phyloP scores from a whole-genome alignment of 2,329 filamentous ascomycete species.

The Metarhizium sp. region DNA sequence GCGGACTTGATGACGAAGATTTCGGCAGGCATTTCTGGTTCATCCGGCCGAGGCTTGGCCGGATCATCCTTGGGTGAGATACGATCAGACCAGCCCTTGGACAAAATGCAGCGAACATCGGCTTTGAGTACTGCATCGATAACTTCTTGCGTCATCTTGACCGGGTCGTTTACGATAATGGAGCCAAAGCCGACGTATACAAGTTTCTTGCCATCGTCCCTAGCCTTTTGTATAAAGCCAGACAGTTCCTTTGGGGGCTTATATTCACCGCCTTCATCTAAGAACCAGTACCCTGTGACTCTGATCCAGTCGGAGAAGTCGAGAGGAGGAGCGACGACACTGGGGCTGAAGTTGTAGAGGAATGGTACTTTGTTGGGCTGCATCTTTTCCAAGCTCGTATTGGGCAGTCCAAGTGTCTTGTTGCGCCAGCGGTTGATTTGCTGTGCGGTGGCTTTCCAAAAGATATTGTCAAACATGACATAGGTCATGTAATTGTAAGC shows the following conservation, averaged over 20 bases:
- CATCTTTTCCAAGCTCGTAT: constrained; percentile 80
- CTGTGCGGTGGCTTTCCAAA: constrained; percentile 86
- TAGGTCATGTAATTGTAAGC: constrained; percentile 94
- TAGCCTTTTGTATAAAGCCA: constrained; percentile 76
- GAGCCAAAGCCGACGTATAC: constrained; percentile 97
- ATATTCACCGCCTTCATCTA: constrained; percentile 67
- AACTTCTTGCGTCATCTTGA: constrained; percentile 83
- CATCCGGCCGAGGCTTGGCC: constrained; percentile 43
- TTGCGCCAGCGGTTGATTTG: constrained; percentile 93
- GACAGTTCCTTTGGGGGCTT: constrained; percentile 65
- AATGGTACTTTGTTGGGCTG: constrained; percentile 97
- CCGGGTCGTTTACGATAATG: constrained; percentile 85
- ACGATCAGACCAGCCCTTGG: constrained; percentile 94
- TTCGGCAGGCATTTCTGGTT: constrained; percentile 62
- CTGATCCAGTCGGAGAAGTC: constrained; percentile 98
- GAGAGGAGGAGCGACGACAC: constrained; percentile 84
- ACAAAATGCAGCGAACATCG: constrained; percentile 88
- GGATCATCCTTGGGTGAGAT: constrained; percentile 37
- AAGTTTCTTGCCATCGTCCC: constrained; percentile 75
- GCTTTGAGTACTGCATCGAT: constrained; percentile 85
- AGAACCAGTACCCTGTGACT: constrained; percentile 96
- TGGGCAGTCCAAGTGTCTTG: constrained; percentile 65
- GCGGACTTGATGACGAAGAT: constrained; percentile 84
- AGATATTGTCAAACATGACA: constrained; percentile 91
- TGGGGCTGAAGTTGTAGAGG: constrained; percentile 92